phyloP scores from a whole-genome alignment of 75 land plant species.

The Pinus albicaulis region DNA sequence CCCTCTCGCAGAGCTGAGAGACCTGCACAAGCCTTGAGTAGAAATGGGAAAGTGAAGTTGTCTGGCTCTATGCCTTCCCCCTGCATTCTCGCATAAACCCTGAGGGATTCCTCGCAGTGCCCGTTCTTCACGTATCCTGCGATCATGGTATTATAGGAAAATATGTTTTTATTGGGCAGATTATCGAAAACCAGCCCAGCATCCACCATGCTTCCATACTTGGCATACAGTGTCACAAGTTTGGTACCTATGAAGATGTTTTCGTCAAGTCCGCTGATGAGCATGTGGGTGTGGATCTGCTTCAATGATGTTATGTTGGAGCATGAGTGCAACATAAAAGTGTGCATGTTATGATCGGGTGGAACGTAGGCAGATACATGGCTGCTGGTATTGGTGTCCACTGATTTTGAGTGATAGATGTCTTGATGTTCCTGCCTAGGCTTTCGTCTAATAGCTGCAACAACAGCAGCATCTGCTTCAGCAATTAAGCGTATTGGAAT shows the following conservation, averaged over 20 bases:
- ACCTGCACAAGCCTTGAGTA: conserved; percentile 28
- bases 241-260: not conserved
- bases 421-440: too few species aligned
- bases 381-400: too few species aligned
- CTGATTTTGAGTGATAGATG: too few species aligned
- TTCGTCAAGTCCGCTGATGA: not conserved
- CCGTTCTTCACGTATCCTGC: conserved; percentile 30
- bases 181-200: conserved; percentile 6
- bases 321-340: not conserved
- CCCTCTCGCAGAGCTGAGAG: conserved; percentile 14
- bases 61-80: conserved; percentile 20
- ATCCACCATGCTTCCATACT: not conserved
- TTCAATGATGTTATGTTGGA: not conserved
- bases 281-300: conserved; percentile 1
- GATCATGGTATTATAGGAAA: conserved; percentile 35
- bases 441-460: too few species aligned
- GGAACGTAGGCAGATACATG: too few species aligned
- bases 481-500: too few species aligned
- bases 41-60: conserved; percentile 22
- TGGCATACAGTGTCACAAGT: not conserved
- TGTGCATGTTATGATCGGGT: not conserved
- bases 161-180: conserved; percentile 11
- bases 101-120: conserved; percentile 18
- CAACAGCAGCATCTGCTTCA: too few species aligned
- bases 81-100: conserved; percentile 18